Conservation (phyloP, 1,139 yeast species). For the Kodamaea anthophila region DNA sequence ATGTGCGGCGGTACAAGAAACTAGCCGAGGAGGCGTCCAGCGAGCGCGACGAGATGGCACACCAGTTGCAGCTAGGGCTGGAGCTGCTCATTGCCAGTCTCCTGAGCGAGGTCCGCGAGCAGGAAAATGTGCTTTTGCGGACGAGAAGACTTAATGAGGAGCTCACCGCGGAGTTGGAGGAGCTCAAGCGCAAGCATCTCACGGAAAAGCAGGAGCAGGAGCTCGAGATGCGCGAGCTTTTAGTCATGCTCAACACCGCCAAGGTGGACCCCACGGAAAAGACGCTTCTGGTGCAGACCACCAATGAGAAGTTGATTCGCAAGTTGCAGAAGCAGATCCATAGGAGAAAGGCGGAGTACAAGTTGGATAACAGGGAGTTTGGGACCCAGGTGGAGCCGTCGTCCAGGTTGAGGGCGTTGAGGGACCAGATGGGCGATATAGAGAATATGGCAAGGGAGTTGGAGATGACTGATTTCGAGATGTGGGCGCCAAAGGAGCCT, state of each 20-base stretch:
- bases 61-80: slow-evolving; percentile 74
- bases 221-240: slow-evolving; percentile 78
- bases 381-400: slow-evolving; percentile 70
- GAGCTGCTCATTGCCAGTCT: slow-evolving; percentile 76
- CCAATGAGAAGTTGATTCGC: slow-evolving; percentile 40
- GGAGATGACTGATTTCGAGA: slow-evolving; percentile 76
- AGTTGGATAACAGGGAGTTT: slow-evolving; percentile 48
- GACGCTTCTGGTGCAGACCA: slow-evolving; percentile 32
- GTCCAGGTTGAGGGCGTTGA: slow-evolving; percentile 62
- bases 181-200: slow-evolving; percentile 61
- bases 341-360: slow-evolving; percentile 56
- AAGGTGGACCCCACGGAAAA: slow-evolving; percentile 25
- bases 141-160: slow-evolving; percentile 65
- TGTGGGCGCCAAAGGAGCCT: slow-evolving; percentile 15
- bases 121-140: slow-evolving; percentile 59
- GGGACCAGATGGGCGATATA: slow-evolving; percentile 81
- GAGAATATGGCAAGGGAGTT: slow-evolving; percentile 81
- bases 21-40: slow-evolving; percentile 77
- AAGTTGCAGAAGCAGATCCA: slow-evolving; percentile 56
- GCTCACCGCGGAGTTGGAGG: slow-evolving; percentile 62
- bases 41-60: slow-evolving; percentile 73
- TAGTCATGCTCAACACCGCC: slow-evolving; percentile 53
- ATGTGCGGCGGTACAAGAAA: slow-evolving; percentile 60
- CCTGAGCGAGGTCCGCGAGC: slow-evolving; percentile 65
- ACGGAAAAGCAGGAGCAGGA: slow-evolving; percentile 83